Percentiles rank a stretch among this genome's conserved stretches.
phyloP scores from a whole-genome alignment of 2,329 filamentous ascomycete species.

The Metarhizium brunneum region DNA sequence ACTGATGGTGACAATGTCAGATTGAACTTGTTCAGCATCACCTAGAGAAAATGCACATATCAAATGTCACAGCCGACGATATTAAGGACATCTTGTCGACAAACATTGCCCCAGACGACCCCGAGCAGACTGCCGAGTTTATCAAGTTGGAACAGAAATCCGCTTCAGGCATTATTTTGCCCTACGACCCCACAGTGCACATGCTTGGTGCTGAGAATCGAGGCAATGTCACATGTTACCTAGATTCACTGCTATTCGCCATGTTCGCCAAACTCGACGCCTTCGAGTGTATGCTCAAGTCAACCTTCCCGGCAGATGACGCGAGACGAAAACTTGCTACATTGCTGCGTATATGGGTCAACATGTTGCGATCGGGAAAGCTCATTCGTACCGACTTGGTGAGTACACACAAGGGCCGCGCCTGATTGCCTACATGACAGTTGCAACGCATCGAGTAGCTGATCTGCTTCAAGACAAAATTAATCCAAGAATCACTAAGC shows the following conservation, averaged over 20 bases:
- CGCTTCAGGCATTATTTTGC: constrained; percentile 66
- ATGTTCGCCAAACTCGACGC: constrained; percentile 89
- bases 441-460: constrained; percentile 3
- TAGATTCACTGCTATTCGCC: constrained; percentile 84
- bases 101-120: constrained; percentile 57
- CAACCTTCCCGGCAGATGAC: constrained; percentile 60
- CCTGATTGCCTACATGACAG: neutral
- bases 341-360: constrained; percentile 82
- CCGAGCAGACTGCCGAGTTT: constrained; percentile 66
- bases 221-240: constrained; percentile 82
- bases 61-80: constrained; percentile 45
- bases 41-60: constrained; percentile 34
- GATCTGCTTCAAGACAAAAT: constrained; percentile 51
- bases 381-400: constrained; percentile 81
- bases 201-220: constrained; percentile 84
- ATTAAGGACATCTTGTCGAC: constrained; percentile 47
- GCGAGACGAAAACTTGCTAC: constrained; percentile 63
- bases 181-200: constrained; percentile 60
- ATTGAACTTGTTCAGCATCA: constrained; percentile 30
- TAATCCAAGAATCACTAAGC: constrained; percentile 72
- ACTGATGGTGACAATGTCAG: constrained; percentile 17
- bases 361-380: constrained; percentile 75
- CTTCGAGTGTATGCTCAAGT: constrained; percentile 87
- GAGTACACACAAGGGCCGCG: constrained; percentile 8
- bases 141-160: constrained; percentile 73